A percentile compares a stretch with the other conserved stretches of the same genome.
Evolutionary conservation across 106 monocot species (phyloP).

Genomic region (Platanthera guangdongensis): DNA sequence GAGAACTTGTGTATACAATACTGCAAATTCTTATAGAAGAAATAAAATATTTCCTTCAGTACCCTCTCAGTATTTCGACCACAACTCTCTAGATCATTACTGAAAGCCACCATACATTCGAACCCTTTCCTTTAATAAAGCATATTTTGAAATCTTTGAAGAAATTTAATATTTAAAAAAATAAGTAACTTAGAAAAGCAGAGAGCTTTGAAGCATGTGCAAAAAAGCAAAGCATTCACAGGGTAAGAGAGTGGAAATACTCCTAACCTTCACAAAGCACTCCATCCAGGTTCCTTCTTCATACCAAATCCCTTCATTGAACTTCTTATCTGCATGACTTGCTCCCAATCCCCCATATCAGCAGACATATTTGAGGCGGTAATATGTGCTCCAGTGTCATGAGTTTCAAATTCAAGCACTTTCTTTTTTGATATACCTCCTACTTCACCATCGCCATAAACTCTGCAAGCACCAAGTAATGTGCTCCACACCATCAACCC

Average conservation of each 20-base stretch:
- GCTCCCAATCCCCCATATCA: slow-evolving; percentile 59
- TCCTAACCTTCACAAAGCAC: slow-evolving; percentile 21
- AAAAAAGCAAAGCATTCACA: not conserved
- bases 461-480: slow-evolving; percentile 66
- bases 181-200: not conserved
- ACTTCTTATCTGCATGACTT: slow-evolving; percentile 42
- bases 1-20: too few species aligned
- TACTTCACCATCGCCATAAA: slow-evolving; percentile 49
- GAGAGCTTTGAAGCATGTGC: not conserved
- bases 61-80: too few species aligned
- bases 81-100: too few species aligned
- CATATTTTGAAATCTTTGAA: not conserved
- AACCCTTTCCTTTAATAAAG: not conserved
- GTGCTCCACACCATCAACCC: slow-evolving; percentile 47
- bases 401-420: slow-evolving; percentile 37
- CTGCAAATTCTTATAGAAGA: too few species aligned
- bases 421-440: slow-evolving; percentile 41
- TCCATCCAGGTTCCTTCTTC: slow-evolving; percentile 69
- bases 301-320: slow-evolving; percentile 32
- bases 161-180: not conserved
- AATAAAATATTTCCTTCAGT: too few species aligned
- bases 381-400: slow-evolving; percentile 39
- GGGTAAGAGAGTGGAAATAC: not conserved
- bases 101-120: not conserved
- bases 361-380: slow-evolving; percentile 58